A percentile compares a stretch with the other conserved stretches of the same genome.
phyloP scores from a whole-genome alignment of 2,329 filamentous ascomycete species.

The Epichloe sibirici region DNA sequence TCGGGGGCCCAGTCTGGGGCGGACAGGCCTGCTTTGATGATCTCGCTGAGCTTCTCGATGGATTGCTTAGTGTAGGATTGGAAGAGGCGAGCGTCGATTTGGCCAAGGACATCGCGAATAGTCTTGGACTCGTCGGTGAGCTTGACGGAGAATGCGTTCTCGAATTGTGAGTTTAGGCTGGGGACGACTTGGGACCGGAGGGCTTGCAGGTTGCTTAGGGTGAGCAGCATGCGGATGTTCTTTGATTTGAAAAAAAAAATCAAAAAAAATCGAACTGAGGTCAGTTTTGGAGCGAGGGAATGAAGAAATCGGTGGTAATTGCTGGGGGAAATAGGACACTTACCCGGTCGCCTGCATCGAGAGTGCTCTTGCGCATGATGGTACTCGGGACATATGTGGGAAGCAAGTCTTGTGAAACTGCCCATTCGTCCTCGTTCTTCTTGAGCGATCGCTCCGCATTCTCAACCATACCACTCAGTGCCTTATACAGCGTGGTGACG shows the following conservation, averaged over 20 bases:
- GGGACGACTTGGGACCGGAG: constrained; percentile 75
- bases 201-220: constrained; percentile 79
- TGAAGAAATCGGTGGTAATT: constrained; percentile 11
- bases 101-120: constrained; percentile 76
- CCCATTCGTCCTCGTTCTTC: constrained; percentile 52
- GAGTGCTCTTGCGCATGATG: constrained; percentile 31
- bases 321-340: constrained; percentile 14
- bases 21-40: constrained; percentile 61
- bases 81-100: constrained; percentile 88
- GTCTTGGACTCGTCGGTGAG: constrained; percentile 88
- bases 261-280: neutral
- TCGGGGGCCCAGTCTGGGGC: constrained; percentile 59
- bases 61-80: constrained; percentile 78
- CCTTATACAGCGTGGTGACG: constrained; percentile 86
- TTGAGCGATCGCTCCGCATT: constrained; percentile 72
- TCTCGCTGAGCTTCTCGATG: constrained; percentile 52
- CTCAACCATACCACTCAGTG: constrained; percentile 89
- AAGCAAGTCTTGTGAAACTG: constrained; percentile 32
- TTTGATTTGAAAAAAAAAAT: constrained; percentile 21
- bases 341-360: constrained; percentile 46
- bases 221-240: constrained; percentile 89
- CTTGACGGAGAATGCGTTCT: constrained; percentile 86
- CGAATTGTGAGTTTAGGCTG: constrained; percentile 81
- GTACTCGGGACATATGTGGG: constrained; percentile 15
- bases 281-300: neutral